Evolutionary conservation across 2,329 filamentous ascomycete species (phyloP), one percentile per base, ranked within the genome.

Genomic region (Phoma sp.): DNA sequence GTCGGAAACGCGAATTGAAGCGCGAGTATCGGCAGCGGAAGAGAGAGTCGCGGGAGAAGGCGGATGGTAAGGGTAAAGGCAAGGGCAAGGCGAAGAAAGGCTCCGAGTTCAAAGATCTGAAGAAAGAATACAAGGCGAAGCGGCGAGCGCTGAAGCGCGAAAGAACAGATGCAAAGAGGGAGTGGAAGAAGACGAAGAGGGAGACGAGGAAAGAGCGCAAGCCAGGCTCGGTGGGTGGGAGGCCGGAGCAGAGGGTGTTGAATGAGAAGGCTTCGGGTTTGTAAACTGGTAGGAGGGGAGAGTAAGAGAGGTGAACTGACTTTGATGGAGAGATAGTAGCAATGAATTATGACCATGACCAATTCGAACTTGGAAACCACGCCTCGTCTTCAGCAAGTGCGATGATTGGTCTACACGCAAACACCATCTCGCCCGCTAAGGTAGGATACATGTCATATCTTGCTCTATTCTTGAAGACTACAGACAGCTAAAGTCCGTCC

Each of bases 31-130:
- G 51, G 1, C 36, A 44, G 24, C 54, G 48, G 36, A 70, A 66
- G 53, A 48, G 58, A 2, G 67, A 64, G 24, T n/a, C 69, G 11
- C 64, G 58, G 22, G 53, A 60, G 27, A 33, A 48, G 9, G 40
- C 30, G 2, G 35, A 60, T 32, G 47, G 52, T 1, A 62, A 59
- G 37, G 57, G 54, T 9, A 65, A 62, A 46, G 61, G 55, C 10
- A 66, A 62, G 35, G 60, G 53, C 3, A 60, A 66, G 42, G 61
- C 58, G 8, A 67, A 61, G 58, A 67, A 64, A 37, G 59, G 53
- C 0, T 44, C 52, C 0, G 66, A 64, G 33, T 70, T 60, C 60
- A 69, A 58, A 25, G 58, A 62, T 7, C 45, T 55, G 33, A 68
- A 61, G 57, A 66, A 47, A 8, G 64, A 64, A 45, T 68, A 62